Evolutionary conservation across 2,329 filamentous ascomycete species (phyloP), one percentile per base, ranked within the genome.

Genomic region (Fusarium floridanum): DNA sequence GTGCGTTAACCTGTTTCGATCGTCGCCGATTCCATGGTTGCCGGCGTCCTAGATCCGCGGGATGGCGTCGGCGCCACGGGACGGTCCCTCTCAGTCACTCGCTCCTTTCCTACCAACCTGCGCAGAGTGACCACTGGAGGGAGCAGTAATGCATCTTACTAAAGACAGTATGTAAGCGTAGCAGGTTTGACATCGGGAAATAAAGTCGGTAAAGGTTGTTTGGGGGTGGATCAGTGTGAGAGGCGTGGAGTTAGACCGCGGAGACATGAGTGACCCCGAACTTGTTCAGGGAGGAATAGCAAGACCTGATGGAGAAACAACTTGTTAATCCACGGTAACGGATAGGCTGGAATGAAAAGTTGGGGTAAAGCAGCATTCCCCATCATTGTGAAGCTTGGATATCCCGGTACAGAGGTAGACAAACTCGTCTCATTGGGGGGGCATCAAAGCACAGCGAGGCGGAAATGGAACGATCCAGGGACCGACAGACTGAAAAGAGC

Each of bases 21-120:
- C 48, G 61, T 61, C 59, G 56, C 56, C 41, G 45, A 64, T 37
- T 43, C 48, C 32, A 43, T 50, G 37, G 37, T 17, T 36, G 29
- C 50, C 32, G 36, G 63, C 41, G 41, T 61, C 53, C 37, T 66
- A 36, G 63, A 60, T 66, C 45, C 50, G 39, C 60, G 68, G 59
- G 32, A 67, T 64, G 41, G 59, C 22, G 61, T 61, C 24, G 56
- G 56, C 36, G 34, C 22, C 34, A 22, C 61, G 36, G 61, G 41
- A 57, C 65, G 32, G 32, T 56, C 37, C 50, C 65, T 37, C 17
- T 48, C 62, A 34, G 17, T 41, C 61, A 37, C 36, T 59, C 27
- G 2, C 64, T 27, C 22, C n/a, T 59, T 17, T 59, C 6, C 20
- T 45, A 9, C 17, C 61, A 56, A 34, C n/a, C 27, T 36, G 24